These are phyloP conservation scores for Aspergillus saccharolyticus DNA, from an alignment of 495 filamentous ascomycete genomes.

Conservation along the genomic window DNA sequence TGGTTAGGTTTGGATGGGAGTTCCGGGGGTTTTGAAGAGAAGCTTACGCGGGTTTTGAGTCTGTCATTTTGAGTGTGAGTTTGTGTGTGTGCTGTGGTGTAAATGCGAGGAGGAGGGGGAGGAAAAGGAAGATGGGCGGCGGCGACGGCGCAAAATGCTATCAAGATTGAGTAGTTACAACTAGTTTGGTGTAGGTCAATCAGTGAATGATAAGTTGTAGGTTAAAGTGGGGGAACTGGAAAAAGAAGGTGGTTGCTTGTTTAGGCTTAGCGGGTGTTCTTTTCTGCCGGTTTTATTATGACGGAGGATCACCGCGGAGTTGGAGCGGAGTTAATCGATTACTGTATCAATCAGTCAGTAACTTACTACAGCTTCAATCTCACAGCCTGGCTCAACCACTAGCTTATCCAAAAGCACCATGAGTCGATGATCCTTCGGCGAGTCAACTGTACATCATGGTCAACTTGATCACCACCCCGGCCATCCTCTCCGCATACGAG, in stretches of 20 bases:
- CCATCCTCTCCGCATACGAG: constrained; percentile 60
- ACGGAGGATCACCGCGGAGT: not conserved
- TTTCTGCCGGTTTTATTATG: constrained; percentile 3
- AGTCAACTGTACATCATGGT: constrained; percentile 54
- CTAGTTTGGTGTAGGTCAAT: not conserved
- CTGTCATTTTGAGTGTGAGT: not conserved
- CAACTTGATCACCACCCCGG: constrained; percentile 65
- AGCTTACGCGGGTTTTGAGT: constrained; percentile 12
- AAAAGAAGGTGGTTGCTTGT: constrained; percentile 24
- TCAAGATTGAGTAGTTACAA: constrained; percentile 6
- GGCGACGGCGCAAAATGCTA: constrained; percentile 16
- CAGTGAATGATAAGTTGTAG: no score
- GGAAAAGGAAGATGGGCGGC: constrained; percentile 1
- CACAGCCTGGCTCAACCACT: not conserved
- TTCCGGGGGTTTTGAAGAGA: constrained; percentile 6
- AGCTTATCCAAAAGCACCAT: not conserved
- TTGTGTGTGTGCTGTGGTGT: not conserved
- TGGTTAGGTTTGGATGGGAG: constrained; percentile 3
- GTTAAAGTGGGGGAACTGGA: constrained; percentile 20
- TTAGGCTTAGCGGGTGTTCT: constrained; percentile 16
- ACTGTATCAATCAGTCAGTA: not conserved
- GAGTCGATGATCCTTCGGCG: not conserved
- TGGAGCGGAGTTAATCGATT: not conserved
- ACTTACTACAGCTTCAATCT: not conserved
- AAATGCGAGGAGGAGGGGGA: not conserved